A percentile compares a stretch with the other conserved stretches of the same genome.
phyloP scores from a whole-genome alignment of 73 alveolate genomes.

The Uronychia setigera region DNA sequence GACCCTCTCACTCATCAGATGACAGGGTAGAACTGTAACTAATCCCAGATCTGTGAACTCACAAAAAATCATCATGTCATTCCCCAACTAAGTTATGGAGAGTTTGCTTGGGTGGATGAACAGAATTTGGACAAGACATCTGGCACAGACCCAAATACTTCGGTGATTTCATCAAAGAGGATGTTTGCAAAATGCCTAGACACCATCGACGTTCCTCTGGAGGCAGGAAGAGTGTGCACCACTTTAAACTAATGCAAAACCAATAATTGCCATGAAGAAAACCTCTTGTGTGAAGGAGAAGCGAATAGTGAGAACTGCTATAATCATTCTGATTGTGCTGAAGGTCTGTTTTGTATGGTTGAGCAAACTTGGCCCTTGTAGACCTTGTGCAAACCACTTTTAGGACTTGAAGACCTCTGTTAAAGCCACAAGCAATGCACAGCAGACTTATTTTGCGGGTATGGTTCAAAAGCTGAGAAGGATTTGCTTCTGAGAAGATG shows the following conservation, averaged over 20 bases:
- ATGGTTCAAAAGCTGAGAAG: constrained; percentile 34
- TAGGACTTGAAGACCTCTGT: constrained; percentile 40
- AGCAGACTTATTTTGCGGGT: constrained; percentile 50
- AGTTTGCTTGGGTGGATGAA: constrained; percentile 12
- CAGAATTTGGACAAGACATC: neutral
- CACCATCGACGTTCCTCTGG: neutral
- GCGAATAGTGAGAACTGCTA: constrained; percentile 26
- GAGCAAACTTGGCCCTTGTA: constrained; percentile 49
- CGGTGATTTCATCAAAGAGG: neutral
- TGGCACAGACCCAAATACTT: neutral
- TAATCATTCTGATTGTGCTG: constrained; percentile 40
- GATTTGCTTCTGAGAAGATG: constrained; percentile 23
- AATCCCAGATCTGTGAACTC: neutral
- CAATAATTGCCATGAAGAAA: neutral
- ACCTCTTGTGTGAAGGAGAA: constrained; percentile 14
- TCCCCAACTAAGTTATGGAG: neutral
- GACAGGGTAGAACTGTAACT: neutral
- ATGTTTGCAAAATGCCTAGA: neutral
- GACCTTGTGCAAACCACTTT: constrained; percentile 31
- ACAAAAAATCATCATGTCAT: too few species aligned
- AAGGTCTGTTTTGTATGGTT: constrained; percentile 31
- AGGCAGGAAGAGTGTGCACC: neutral
- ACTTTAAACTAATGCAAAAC: neutral
- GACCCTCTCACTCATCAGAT: too few species aligned
- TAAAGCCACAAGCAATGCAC: constrained; percentile 33